Conservation (phyloP, 1,284 basidiomycete species). For the Omphalotus olearius region DNA sequence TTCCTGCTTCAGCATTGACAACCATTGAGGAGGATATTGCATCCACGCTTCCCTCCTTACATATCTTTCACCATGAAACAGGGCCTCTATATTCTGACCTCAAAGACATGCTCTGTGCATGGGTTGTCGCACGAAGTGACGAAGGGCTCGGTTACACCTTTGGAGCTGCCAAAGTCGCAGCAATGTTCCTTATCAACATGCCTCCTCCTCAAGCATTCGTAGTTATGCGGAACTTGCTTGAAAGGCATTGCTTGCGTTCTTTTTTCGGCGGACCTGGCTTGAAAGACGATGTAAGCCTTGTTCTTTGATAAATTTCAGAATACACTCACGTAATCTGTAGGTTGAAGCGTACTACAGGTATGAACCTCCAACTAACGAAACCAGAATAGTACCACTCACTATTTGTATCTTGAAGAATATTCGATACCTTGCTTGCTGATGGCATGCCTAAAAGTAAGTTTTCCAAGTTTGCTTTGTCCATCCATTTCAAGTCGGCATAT, state of each 20-base stretch:
- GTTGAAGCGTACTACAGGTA: conserved; percentile 76
- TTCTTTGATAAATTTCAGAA: conserved; percentile 10
- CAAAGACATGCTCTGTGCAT: conserved; percentile 84
- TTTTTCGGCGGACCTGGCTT: conserved; percentile 75
- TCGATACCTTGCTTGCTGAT: conserved; percentile 88
- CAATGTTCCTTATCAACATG: conserved; percentile 90
- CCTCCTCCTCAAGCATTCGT: conserved; percentile 77
- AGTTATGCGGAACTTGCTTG: conserved; percentile 84
- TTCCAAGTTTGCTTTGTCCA: conserved; percentile 4
- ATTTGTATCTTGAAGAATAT: conserved; percentile 56
- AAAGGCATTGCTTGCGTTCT: conserved; percentile 80
- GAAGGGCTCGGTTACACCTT: conserved; percentile 79
- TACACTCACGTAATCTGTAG: conserved; percentile 36
- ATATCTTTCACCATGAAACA: conserved; percentile 75
- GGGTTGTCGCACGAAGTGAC: conserved; percentile 87
- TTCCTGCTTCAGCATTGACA: conserved; percentile 67
- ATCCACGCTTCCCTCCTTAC: conserved; percentile 81
- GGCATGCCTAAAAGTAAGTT: conserved; percentile 87
- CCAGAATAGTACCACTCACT: conserved; percentile 9
- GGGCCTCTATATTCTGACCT: conserved; percentile 87
- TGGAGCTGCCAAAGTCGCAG: conserved; percentile 73
- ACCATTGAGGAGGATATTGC: conserved; percentile 80
- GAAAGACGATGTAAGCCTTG: conserved; percentile 73
- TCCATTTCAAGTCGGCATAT: conserved; percentile 1
- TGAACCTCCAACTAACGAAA: not conserved